Percentiles rank a stretch among this genome's conserved stretches.
phyloP scores from a whole-genome alignment of 345 rosid species.

The Eucalyptus brandiana region DNA sequence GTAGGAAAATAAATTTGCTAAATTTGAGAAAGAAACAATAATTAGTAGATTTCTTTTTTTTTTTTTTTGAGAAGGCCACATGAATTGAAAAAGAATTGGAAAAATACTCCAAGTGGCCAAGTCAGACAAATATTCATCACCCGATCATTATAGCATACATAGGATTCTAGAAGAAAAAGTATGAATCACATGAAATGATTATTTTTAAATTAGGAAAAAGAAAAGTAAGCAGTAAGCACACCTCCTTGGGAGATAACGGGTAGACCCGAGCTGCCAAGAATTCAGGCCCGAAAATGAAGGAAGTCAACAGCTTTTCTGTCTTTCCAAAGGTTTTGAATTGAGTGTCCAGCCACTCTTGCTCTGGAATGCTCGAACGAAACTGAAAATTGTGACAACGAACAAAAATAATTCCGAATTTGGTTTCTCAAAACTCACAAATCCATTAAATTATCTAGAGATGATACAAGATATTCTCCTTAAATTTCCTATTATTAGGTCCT shows the following conservation, averaged over 20 bases:
- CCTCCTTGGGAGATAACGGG: slow-evolving; percentile 14
- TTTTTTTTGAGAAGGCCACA: background rate
- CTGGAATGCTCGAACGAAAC: background rate
- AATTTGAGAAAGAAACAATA: background rate
- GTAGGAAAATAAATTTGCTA: background rate
- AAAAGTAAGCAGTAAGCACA: background rate
- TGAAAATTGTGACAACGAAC: background rate
- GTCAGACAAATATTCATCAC: background rate
- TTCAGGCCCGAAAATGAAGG: slow-evolving; percentile 13
- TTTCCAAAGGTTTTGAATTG: slow-evolving; percentile 1
- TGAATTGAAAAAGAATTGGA: background rate
- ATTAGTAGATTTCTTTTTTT: background rate
- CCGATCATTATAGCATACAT: background rate
- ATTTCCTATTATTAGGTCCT: background rate
- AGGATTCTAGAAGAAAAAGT: background rate
- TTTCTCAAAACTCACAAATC: background rate
- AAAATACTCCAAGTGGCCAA: background rate
- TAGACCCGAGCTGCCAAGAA: slow-evolving; percentile 11
- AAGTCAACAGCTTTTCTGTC: background rate
- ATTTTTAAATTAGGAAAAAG: background rate
- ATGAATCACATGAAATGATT: background rate
- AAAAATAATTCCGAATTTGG: background rate
- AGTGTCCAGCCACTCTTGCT: slow-evolving; percentile 10
- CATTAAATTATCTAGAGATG: too few species aligned
- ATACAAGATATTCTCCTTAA: background rate